Percentiles rank a stretch among this genome's conserved stretches.
phyloP scores from a whole-genome alignment of 768 basidiomycete species.

The Mycena galopus region DNA sequence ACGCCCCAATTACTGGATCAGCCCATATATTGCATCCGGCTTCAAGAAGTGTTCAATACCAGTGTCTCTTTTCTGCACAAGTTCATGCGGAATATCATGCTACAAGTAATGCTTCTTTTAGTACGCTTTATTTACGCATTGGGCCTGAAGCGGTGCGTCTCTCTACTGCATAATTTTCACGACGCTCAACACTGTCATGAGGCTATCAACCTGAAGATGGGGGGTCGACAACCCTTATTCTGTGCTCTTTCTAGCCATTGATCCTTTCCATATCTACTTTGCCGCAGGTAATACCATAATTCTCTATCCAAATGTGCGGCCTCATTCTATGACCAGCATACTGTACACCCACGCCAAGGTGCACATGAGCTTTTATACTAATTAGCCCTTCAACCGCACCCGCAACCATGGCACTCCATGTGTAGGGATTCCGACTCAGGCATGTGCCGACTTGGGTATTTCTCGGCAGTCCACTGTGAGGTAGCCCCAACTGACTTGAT shows the following conservation, averaged over 20 bases:
- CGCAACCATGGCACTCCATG: not conserved
- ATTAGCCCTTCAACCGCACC: conserved; percentile 2
- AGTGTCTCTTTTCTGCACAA: not conserved
- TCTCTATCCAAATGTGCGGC: not conserved
- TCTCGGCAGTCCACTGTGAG: conserved; percentile 9
- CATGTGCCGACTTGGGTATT: conserved; percentile 7
- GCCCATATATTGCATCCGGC: too few relatives aligned
- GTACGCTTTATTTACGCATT: not conserved
- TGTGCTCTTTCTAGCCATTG: not conserved
- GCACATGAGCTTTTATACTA: conserved; percentile 12
- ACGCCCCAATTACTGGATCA: too few relatives aligned
- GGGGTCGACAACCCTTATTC: not conserved
- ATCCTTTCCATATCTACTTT: not conserved
- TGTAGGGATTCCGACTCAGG: conserved; percentile 6
- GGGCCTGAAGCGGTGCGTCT: not conserved
- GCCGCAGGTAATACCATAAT: not conserved
- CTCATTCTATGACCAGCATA: conserved; percentile 2
- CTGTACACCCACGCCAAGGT: conserved; percentile 10
- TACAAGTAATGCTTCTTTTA: not conserved
- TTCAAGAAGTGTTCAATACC: too few relatives aligned
- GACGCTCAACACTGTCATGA: not conserved
- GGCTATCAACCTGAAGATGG: not conserved
- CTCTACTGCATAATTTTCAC: conserved; percentile 1
- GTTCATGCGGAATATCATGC: conserved; percentile 1
- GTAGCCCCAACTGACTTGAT: conserved; percentile 8